phyloP scores from a whole-genome alignment of 805 yeast genomes.

The Metschnikowia colocasiae region DNA sequence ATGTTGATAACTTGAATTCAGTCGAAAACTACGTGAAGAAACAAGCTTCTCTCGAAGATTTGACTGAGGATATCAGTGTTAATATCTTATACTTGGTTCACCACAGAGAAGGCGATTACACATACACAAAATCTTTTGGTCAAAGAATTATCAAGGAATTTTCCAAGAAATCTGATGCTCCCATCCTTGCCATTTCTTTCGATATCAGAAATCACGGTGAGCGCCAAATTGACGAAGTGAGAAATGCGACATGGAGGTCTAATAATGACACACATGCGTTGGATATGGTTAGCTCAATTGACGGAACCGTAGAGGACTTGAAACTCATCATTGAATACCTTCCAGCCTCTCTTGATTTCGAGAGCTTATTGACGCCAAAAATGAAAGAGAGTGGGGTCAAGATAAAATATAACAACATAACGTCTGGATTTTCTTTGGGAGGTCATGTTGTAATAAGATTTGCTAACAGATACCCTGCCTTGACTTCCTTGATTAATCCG shows the following conservation, averaged over 20 bases:
- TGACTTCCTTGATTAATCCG: conserved; percentile 43
- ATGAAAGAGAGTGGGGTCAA: conserved; percentile 18
- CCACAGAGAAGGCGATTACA: conserved; percentile 40
- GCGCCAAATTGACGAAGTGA: conserved; percentile 31
- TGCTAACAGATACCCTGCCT: conserved; percentile 36
- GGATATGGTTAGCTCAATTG: conserved; percentile 48
- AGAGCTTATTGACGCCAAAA: conserved; percentile 19
- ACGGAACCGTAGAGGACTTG: conserved; percentile 46
- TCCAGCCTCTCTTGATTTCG: conserved; percentile 39
- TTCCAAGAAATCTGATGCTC: conserved; percentile 19
- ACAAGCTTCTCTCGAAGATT: not conserved
- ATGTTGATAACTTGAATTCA: conserved; percentile 21
- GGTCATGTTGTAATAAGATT: conserved; percentile 53
- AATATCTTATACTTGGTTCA: conserved; percentile 46
- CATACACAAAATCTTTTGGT: conserved; percentile 39
- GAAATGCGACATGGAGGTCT: conserved; percentile 43
- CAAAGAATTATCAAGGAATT: conserved; percentile 30
- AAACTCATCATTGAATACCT: conserved; percentile 42
- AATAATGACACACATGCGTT: conserved; percentile 50
- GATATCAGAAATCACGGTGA: conserved; percentile 58
- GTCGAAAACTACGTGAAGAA: conserved; percentile 5
- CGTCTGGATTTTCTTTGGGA: conserved; percentile 53
- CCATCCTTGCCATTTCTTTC: conserved; percentile 46
- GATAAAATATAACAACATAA: conserved; percentile 33
- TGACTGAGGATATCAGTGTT: conserved; percentile 25